Conservation (phyloP, 2,329 filamentous ascomycete genomes). For the Alternaria solani region DNA sequence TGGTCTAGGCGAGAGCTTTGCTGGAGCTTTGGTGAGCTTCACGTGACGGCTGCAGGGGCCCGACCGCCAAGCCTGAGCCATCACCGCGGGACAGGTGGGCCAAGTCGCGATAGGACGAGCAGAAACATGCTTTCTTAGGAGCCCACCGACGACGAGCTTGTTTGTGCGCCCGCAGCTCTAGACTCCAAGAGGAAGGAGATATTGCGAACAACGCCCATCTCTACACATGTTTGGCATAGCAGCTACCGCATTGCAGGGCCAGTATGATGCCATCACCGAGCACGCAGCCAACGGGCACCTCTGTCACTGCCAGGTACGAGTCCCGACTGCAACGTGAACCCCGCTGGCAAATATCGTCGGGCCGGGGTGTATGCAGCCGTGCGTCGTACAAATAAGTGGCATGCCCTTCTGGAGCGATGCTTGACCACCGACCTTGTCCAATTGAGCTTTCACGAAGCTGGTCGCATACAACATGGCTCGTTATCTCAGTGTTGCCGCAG, state of each 20-base stretch:
- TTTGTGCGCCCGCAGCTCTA: constrained; percentile 29
- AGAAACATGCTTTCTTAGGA: constrained; percentile 34
- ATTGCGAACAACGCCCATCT: constrained; percentile 15
- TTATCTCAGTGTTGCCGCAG: constrained; percentile 42
- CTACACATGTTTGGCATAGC: constrained; percentile 19
- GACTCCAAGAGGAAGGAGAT: constrained; percentile 33
- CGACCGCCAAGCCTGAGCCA: constrained; percentile 27
- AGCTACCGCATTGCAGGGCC: constrained; percentile 10
- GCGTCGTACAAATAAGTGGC: constrained; percentile 35
- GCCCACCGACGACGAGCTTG: constrained; percentile 34
- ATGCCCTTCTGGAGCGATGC: constrained; percentile 22
- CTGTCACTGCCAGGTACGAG: constrained; percentile 19
- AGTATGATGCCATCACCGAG: constrained; percentile 31
- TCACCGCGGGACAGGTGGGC: constrained; percentile 20
- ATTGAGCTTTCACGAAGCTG: constrained; percentile 37
- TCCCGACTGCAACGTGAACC: constrained; percentile 23
- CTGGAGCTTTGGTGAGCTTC: not conserved
- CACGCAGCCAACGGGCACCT: constrained; percentile 12
- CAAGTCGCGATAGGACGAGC: constrained; percentile 28
- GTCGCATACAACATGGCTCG: constrained; percentile 46
- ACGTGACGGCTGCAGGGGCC: constrained; percentile 12
- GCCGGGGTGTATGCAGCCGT: constrained; percentile 13
- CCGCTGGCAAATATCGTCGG: constrained; percentile 18
- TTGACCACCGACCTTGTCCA: constrained; percentile 34
- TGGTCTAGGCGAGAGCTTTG: constrained; percentile 17